Evolutionary conservation across 306 rosid species (phyloP).

Genomic region (Senna siamea): DNA sequence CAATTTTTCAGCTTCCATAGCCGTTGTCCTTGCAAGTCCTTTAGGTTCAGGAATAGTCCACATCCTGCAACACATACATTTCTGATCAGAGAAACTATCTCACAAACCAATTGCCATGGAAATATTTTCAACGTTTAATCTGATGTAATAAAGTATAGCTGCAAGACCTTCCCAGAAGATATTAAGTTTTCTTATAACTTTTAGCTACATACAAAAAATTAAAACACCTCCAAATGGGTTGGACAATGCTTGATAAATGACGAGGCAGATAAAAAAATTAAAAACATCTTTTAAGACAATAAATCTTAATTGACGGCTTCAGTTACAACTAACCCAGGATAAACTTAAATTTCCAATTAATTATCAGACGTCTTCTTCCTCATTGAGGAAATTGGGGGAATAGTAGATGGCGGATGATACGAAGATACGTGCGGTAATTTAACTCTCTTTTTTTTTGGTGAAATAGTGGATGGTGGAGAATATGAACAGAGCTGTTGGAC

Average conservation of each 20-base stretch:
- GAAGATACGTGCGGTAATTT: constrained; percentile 16
- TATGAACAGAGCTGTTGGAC: constrained; percentile 26
- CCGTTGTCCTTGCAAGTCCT: constrained; percentile 60
- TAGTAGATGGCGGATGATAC: not conserved
- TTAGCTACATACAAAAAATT: constrained; percentile 4
- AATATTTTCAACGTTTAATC: not conserved
- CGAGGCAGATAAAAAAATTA: constrained; percentile 35
- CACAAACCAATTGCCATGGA: not conserved
- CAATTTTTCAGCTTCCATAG: constrained; percentile 72
- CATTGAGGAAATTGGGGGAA: not conserved
- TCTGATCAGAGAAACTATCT: constrained; percentile 19
- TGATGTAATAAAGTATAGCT: not conserved
- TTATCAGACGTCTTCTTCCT: constrained; percentile 35
- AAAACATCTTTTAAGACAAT: constrained; percentile 18
- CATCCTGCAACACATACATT: constrained; percentile 59
- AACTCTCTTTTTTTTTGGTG: not conserved
- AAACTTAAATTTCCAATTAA: constrained; percentile 39
- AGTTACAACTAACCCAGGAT: constrained; percentile 35
- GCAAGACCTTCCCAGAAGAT: not conserved
- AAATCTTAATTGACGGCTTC: constrained; percentile 36
- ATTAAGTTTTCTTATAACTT: constrained; percentile 20
- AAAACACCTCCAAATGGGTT: constrained; percentile 35
- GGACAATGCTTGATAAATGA: constrained; percentile 29
- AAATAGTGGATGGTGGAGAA: constrained; percentile 2
- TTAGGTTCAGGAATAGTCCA: constrained; percentile 83